Base-by-base conservation (phyloP, 371 early-diverging fungal species). In the Apophysomyces variabilis region DNA sequence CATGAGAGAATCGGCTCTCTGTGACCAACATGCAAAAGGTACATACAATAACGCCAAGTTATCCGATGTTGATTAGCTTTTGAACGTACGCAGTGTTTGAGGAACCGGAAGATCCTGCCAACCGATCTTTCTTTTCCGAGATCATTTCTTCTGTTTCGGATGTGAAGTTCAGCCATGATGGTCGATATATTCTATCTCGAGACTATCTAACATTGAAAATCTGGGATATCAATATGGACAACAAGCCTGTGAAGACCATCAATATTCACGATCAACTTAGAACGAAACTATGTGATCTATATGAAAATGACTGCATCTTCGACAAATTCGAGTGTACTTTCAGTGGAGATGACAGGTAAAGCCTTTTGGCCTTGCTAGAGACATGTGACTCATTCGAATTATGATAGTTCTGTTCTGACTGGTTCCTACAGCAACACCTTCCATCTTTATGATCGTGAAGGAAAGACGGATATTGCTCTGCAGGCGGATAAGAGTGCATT, bases 261-360 rank as follows among this genome's bases (percentile, higher is more conserved):
- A 89, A 87, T 70, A 93, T 98, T 43, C 98, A 98, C 74, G 97
- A 99, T 67, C 94, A 96, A 66, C 80, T 99, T 45, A 88, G 93
- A 70, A 89, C 87, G 74, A 95, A 95, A 78, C 86, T 99, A 41
- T 98, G 98, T 77, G 99, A 99, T 69, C 83, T 98, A 46, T 99
- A 99, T 80, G 99, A 98, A 73, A 98, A 96, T 78, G 99, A 99
- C 76, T 96, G 95, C 81, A 98, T 99, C 73, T 99, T 99, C 85
- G 99, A 99, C 85, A 98, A 98, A 81, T 99, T 99, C 69, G 99
- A 98, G 78, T 96, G 97, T 84, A 94, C 89, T 57, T 94, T 96
- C 70, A 94, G 94, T 71, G 98, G 97, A 14, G 94, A 97, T 72
- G 96, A 96, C 67, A 72, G 68, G 82, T 77, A 73, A 1, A 47